Percentiles rank a stretch among this genome's conserved stretches.
phyloP scores from a whole-genome alignment of 2,329 filamentous ascomycete genomes.

The Fusarium nelsonii region DNA sequence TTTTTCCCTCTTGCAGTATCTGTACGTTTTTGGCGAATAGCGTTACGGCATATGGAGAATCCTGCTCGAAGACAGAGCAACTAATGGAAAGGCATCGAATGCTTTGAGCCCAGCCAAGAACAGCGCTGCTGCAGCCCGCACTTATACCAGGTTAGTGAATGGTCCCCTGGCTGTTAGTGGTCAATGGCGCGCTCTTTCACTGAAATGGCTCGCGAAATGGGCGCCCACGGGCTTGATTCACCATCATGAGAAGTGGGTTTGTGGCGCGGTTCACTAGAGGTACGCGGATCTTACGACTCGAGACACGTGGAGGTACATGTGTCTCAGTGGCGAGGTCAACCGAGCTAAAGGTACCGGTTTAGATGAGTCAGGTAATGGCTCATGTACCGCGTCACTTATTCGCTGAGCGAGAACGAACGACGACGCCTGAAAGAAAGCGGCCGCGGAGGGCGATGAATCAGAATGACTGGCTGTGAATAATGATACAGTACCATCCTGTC shows the following conservation, averaged over 20 bases:
- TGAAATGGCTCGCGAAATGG: conserved; percentile 32
- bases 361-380: conserved; percentile 38
- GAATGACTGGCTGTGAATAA: conserved; percentile 16
- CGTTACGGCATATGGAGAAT: conserved; percentile 29
- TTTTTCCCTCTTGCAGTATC: conserved; percentile 8
- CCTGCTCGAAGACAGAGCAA: conserved; percentile 33
- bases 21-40: conserved; percentile 35
- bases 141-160: conserved; percentile 39
- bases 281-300: conserved; percentile 44
- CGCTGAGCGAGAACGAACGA: conserved; percentile 13
- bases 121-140: conserved; percentile 31
- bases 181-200: conserved; percentile 34
- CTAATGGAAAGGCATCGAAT: conserved; percentile 46
- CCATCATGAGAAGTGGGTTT: conserved; percentile 27
- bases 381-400: conserved; percentile 32
- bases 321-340: conserved; percentile 17
- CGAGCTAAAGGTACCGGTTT: conserved; percentile 27
- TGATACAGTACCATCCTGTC: conserved; percentile 3
- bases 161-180: conserved; percentile 33
- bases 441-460: conserved; percentile 27
- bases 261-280: conserved; percentile 39
- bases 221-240: conserved; percentile 27
- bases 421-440: conserved; percentile 24
- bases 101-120: conserved; percentile 31
- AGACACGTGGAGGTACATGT: conserved; percentile 33